Conservation (phyloP, 2,329 filamentous ascomycete genomes). For the Pseudogymnoascus sp. region DNA sequence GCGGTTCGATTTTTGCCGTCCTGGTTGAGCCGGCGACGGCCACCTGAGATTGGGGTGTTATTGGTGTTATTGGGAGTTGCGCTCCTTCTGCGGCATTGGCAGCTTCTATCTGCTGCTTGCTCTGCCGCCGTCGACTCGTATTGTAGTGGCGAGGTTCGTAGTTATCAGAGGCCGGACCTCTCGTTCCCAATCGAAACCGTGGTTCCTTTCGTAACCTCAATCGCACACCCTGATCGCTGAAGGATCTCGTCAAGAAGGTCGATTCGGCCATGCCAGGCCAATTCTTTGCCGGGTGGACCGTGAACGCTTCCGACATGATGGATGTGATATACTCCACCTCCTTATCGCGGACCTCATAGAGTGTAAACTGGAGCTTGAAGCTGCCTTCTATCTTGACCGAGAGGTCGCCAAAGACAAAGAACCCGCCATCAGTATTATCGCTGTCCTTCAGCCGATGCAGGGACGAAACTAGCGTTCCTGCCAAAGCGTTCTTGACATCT, state of each 20-base stretch:
- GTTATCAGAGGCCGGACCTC: conserved; percentile 26
- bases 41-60: not conserved
- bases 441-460: conserved; percentile 74
- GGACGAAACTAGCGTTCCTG: conserved; percentile 71
- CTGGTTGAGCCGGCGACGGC: not conserved
- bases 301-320: conserved; percentile 59
- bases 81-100: not conserved
- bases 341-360: conserved; percentile 58
- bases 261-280: conserved; percentile 77
- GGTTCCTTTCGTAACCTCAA: conserved; percentile 78
- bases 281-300: conserved; percentile 55
- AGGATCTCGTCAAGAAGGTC: conserved; percentile 69
- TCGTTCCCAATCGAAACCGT: conserved; percentile 36
- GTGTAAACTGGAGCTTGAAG: conserved; percentile 66
- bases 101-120: not conserved
- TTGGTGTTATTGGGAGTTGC: not conserved
- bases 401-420: conserved; percentile 86
- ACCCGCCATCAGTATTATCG: conserved; percentile 69
- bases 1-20: not conserved
- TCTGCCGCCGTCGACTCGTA: not conserved
- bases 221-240: conserved; percentile 81
- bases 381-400: conserved; percentile 67
- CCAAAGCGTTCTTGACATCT: conserved; percentile 43
- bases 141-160: conserved; percentile 25
- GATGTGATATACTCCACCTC: conserved; percentile 25